phyloP scores from a whole-genome alignment of 2,329 filamentous ascomycete species.

The Pseudogymnoascus sp. region DNA sequence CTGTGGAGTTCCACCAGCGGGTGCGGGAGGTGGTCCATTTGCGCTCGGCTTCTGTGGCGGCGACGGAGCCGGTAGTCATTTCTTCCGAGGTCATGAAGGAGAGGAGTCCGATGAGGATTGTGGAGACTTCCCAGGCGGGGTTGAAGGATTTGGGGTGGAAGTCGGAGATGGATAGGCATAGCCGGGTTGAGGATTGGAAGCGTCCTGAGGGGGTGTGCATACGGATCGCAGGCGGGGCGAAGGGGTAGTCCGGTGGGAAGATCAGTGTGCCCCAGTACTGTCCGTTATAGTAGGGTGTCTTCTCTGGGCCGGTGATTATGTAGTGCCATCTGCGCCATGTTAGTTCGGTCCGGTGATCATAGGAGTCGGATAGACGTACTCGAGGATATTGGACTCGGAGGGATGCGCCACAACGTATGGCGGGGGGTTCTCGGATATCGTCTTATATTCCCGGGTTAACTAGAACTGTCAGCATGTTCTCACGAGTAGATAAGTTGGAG shows the following conservation, averaged over 20 bases:
- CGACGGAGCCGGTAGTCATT: conserved; percentile 91
- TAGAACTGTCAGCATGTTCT: conserved; percentile 27
- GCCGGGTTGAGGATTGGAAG: conserved; percentile 84
- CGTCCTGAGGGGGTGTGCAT: conserved; percentile 98
- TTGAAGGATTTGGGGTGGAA: conserved; percentile 99
- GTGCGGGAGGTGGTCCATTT: conserved; percentile 68
- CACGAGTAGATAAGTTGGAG: background rate
- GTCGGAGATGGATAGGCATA: conserved; percentile 93
- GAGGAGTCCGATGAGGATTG: conserved; percentile 86
- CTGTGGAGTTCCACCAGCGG: conserved; percentile 95
- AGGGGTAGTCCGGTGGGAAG: conserved; percentile 94
- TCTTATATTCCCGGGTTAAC: conserved; percentile 57
- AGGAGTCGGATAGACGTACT: conserved; percentile 42
- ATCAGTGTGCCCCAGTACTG: conserved; percentile 98
- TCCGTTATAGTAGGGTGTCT: conserved; percentile 87
- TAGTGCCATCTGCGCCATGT: conserved; percentile 67
- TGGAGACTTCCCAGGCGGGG: conserved; percentile 95
- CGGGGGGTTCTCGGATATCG: conserved; percentile 65
- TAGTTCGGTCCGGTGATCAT: conserved; percentile 9
- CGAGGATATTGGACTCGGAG: conserved; percentile 83
- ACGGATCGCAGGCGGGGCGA: conserved; percentile 91
- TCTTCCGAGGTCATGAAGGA: conserved; percentile 99
- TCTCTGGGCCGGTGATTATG: conserved; percentile 87
- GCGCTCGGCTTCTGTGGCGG: conserved; percentile 67
- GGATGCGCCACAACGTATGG: conserved; percentile 86